Evolutionary conservation across 106 monocot species (phyloP), one percentile per base, ranked within the genome.

Genomic region (Iris macrosiphon): DNA sequence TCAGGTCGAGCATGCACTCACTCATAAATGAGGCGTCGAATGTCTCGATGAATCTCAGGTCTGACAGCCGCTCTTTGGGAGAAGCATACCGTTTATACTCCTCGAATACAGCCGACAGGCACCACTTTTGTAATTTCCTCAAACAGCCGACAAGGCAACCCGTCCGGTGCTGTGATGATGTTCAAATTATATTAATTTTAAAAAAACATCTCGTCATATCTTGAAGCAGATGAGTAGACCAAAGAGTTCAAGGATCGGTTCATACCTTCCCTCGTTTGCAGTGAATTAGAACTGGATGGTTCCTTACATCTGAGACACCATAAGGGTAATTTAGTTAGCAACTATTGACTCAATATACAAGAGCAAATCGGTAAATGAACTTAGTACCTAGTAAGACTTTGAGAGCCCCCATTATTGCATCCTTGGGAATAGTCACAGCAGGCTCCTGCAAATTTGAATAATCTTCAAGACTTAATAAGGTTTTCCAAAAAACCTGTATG

Each of bases 241-340:
- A n/a, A n/a, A n/a, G n/a, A n/a, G n/a, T n/a, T n/a, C n/a, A n/a
- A n/a, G n/a, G n/a, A n/a, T n/a, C n/a, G n/a, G n/a, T n/a, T n/a
- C n/a, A n/a, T 67, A 84, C 84, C 84, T 84, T 84, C 23, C 84
- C 84, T 49, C 68, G 65, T 59, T 75, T 71, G 61, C 84, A 84
- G 53, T 84, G 84, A 24, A 84, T 79, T 32, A 84, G 45, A 49
- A 84, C 49, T 11, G 78, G 78, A 69, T 79, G 75, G 31, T 79
- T 84, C 55, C 72, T 79, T 38, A 62, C 43, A 69, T 79, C 84
- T 84, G 72, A 52, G 15, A 30, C 11, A 68, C 2, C 11, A 42
- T 31, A 75, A 47, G 34, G 7, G 4, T 35, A 35, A 4, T 6
- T 6, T 35, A 6, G 34, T 35, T 35, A 35, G 34, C 4, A 6